phyloP scores from a whole-genome alignment of 1,284 basidiomycete genomes.

The Omphalotus olearius region DNA sequence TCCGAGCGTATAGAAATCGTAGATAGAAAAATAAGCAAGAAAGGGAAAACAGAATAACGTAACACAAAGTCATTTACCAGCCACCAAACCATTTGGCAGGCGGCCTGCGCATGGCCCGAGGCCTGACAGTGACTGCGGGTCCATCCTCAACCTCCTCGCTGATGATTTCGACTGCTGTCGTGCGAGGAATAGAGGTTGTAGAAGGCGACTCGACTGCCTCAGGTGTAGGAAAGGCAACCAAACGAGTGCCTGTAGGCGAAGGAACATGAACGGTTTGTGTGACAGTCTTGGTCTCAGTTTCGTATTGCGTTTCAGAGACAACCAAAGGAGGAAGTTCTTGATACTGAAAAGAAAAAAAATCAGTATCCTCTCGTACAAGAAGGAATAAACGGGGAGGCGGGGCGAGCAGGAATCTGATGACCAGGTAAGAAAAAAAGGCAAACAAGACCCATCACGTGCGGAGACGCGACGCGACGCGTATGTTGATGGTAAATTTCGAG shows the following conservation, averaged over 20 bases:
- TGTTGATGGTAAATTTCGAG: not conserved
- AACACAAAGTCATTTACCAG: constrained; percentile 26
- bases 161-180: constrained; percentile 63
- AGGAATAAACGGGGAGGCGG: constrained; percentile 15
- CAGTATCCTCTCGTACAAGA: constrained; percentile 28
- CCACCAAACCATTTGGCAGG: constrained; percentile 38
- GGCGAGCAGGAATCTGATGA: constrained; percentile 30
- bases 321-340: constrained; percentile 62
- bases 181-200: constrained; percentile 57
- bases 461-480: constrained; percentile 25
- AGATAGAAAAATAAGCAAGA: constrained; percentile 13
- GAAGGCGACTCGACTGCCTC: constrained; percentile 51
- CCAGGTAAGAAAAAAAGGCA: constrained; percentile 29
- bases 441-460: constrained; percentile 36
- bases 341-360: constrained; percentile 36
- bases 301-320: constrained; percentile 61
- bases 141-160: constrained; percentile 45
- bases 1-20: constrained; percentile 11
- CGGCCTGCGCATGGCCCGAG: constrained; percentile 31
- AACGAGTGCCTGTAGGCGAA: constrained; percentile 73
- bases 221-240: constrained; percentile 68
- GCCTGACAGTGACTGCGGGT: constrained; percentile 25
- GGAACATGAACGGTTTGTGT: constrained; percentile 62
- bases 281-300: constrained; percentile 63
- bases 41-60: constrained; percentile 16